Evolutionary conservation across 2,329 filamentous ascomycete genomes (phyloP), one percentile per base, ranked within the genome.

Genomic region (Hirsutella rhossiliensis): DNA sequence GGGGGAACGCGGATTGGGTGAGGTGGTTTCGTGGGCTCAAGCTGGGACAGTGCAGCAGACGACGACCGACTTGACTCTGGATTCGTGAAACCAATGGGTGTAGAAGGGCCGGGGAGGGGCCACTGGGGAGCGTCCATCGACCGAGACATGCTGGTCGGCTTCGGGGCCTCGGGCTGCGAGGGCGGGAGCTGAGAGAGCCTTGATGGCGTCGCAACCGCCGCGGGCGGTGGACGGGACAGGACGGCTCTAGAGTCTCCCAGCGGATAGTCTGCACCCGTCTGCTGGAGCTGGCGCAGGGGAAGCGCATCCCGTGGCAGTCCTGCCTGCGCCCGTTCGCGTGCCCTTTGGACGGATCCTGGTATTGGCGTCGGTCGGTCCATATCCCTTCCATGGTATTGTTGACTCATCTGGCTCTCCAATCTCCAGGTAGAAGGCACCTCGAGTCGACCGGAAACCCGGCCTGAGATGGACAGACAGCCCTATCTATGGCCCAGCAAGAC

Each of bases 121-220:
- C 73, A 78, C 52, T 78, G 74, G 6, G 73, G 67, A 41, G 70
- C 63, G 41, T 66, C 73, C 5, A 61, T 65, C 27, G 72, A 76
- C 56, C 71, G 67, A 36, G 73, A 71, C 54, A 40, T 44, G 19
- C 45, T 38, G 19, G 43, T 40, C 11, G 41, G 38, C 28, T 39
- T 49, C 43, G 45, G 44, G 59, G 62, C 54, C 49, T 40, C 50
- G 39, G 44, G 43, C 32, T 38, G 54, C 44, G 45, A 50, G 50
- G 41, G 47, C 46, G 42, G 51, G 38, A 46, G 48, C 40, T 48
- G 53, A 5, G 45, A 46, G 15, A 50, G 40, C 42, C 43, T 56
- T 18, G 48, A 45, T 27, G 50, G 51, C 28, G 44, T 47, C 43
- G 47, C 38, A 27, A 41, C 28, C 11, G 28, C 15, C 8, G 29